A percentile compares a stretch with the other conserved stretches of the same genome.
Evolutionary conservation across 208 protist genomes (phyloP).

Genomic region (Angomonas ambiguus): DNA sequence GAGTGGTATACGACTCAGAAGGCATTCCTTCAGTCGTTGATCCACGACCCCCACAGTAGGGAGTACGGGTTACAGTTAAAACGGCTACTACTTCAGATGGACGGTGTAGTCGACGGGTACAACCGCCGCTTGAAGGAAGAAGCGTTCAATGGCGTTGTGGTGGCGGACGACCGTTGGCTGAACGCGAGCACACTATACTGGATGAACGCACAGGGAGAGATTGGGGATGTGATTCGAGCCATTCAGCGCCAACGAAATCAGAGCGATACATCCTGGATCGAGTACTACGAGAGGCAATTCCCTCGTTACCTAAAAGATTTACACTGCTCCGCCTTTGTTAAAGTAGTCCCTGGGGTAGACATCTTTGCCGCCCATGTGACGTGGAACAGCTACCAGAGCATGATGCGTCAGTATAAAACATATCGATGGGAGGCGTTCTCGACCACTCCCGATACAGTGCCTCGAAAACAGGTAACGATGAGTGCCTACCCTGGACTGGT

Average conservation of each 20-base stretch:
- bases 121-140: conserved; percentile 3
- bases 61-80: conserved; percentile 17
- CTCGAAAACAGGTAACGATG: conserved; percentile 40
- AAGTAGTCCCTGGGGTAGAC: conserved; percentile 32
- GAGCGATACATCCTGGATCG: not conserved
- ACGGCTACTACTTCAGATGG: conserved; percentile 17
- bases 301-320: conserved; percentile 18
- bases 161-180: not conserved
- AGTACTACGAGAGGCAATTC: conserved; percentile 14
- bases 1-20: not conserved
- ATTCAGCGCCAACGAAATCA: not conserved
- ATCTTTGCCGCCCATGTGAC: conserved; percentile 51
- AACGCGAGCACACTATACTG: conserved; percentile 21
- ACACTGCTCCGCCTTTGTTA: conserved; percentile 67
- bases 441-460: not conserved
- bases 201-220: conserved; percentile 31
- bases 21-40: not conserved
- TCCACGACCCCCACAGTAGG: not conserved
- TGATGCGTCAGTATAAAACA: conserved; percentile 60
- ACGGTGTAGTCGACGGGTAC: conserved; percentile 35
- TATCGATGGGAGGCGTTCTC: conserved; percentile 27
- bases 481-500: conserved; percentile 69
- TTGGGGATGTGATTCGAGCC: conserved; percentile 27
- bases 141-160: not conserved
- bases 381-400: conserved; percentile 42